Percentiles rank a stretch among this genome's conserved stretches.
Evolutionary conservation across 2,329 filamentous ascomycete genomes (phyloP).

Genomic region (Stagonosporopsis vannaccii): DNA sequence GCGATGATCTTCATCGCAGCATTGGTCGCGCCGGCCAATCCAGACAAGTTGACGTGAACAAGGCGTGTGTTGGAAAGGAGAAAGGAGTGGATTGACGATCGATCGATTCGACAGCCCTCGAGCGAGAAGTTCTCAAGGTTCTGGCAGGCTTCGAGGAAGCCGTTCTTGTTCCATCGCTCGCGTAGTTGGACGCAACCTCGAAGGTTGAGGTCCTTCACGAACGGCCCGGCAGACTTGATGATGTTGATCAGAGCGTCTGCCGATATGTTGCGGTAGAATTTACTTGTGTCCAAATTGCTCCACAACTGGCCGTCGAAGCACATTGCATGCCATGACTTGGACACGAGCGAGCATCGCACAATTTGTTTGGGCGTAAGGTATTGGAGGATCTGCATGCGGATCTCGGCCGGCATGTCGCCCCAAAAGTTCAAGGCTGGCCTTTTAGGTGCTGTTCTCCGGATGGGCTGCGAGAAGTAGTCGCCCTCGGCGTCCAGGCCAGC

Average conservation of each 20-base stretch:
- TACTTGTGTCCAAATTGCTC: constrained; percentile 80
- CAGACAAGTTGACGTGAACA: constrained; percentile 85
- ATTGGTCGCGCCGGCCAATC: constrained; percentile 80
- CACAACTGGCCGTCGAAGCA: constrained; percentile 97
- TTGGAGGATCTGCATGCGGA: constrained; percentile 78
- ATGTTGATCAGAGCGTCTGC: constrained; percentile 84
- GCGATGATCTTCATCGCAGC: constrained; percentile 86
- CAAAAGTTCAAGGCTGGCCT: constrained; percentile 71
- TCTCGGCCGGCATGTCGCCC: constrained; percentile 80
- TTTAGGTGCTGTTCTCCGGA: constrained; percentile 46
- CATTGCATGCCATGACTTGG: constrained; percentile 77
- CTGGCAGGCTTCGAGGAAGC: constrained; percentile 81
- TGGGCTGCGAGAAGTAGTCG: constrained; percentile 57
- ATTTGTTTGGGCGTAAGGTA: constrained; percentile 83
- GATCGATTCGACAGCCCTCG: constrained; percentile 87
- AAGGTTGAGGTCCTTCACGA: constrained; percentile 88
- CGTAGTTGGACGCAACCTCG: constrained; percentile 89
- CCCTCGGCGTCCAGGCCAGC: constrained; percentile 50
- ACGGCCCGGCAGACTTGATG: constrained; percentile 84
- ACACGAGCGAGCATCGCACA: constrained; percentile 78
- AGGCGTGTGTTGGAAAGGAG: constrained; percentile 80
- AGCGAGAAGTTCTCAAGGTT: constrained; percentile 89
- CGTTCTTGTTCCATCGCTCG: constrained; percentile 78
- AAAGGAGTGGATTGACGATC: constrained; percentile 77
- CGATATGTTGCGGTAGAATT: constrained; percentile 88